Percentiles rank a stretch among this genome's conserved stretches.
Evolutionary conservation across 1,284 basidiomycete species (phyloP).

Genomic region (Ceratobasidium papillatum): DNA sequence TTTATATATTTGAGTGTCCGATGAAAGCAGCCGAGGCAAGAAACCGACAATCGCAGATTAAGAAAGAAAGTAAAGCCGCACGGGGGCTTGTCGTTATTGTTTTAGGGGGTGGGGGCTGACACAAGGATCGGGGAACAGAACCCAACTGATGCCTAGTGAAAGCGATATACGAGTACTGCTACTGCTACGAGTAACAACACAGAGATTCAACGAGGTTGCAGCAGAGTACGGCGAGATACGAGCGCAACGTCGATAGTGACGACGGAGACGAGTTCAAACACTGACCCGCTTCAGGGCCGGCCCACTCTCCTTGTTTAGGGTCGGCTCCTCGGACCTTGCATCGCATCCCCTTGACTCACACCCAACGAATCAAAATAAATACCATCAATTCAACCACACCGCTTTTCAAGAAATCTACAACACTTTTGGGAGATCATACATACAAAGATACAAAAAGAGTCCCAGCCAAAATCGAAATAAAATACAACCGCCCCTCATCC

Average conservation of each 20-base stretch:
- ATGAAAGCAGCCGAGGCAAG: conserved; percentile 24
- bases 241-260: conserved; percentile 26
- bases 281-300: conserved; percentile 16
- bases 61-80: conserved; percentile 6
- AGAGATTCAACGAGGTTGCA: conserved; percentile 2
- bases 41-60: conserved; percentile 16
- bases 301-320: conserved; percentile 3
- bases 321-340: conserved; percentile 13
- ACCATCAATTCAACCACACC: background rate
- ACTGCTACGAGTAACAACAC: conserved; percentile 4
- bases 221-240: conserved; percentile 17
- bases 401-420: background rate
- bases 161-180: background rate
- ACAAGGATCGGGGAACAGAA: conserved; percentile 1
- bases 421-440: background rate
- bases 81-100: background rate
- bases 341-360: conserved; percentile 12
- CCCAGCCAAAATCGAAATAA: background rate
- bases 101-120: conserved; percentile 8
- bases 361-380: background rate
- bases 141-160: background rate
- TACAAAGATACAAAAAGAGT: background rate
- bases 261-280: conserved; percentile 33
- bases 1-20: conserved; percentile 21
- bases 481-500: conserved; percentile 10